phyloP scores from a whole-genome alignment of 495 filamentous ascomycete genomes.

The Emericellopsis terricola region DNA sequence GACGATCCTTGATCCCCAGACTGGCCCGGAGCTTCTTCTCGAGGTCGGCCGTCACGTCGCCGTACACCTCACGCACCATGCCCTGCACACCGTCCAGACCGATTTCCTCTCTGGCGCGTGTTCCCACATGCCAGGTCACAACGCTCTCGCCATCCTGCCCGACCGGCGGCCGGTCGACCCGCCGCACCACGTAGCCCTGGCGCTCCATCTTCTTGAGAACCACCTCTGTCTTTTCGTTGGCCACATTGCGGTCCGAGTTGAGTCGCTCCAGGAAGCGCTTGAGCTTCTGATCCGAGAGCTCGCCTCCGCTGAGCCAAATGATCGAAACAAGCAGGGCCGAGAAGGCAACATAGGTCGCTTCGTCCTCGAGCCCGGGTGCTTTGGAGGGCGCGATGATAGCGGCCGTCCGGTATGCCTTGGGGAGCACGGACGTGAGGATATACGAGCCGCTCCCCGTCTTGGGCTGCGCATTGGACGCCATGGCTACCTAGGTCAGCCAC shows the following conservation, averaged over 20 bases:
- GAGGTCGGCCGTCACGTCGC: conserved; percentile 27
- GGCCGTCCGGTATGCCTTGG: conserved; percentile 40
- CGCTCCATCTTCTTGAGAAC: conserved; percentile 55
- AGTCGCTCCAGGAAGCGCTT: conserved; percentile 54
- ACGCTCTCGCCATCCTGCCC: conserved; percentile 46
- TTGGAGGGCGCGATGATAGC: conserved; percentile 50
- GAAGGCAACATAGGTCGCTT: conserved; percentile 62
- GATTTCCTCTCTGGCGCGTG: conserved; percentile 75
- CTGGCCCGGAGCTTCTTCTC: conserved; percentile 33
- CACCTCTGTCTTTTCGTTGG: conserved; percentile 51
- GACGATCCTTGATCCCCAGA: conserved; percentile 27
- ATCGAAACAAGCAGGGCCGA: conserved; percentile 65
- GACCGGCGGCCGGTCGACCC: conserved; percentile 35
- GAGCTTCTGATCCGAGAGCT: conserved; percentile 54
- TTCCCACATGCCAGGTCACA: conserved; percentile 62
- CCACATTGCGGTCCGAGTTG: conserved; percentile 56
- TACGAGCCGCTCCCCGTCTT: conserved; percentile 46
- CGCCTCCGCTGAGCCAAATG: conserved; percentile 49
- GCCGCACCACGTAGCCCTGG: conserved; percentile 66
- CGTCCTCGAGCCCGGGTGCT: conserved; percentile 40
- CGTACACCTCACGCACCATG: conserved; percentile 45
- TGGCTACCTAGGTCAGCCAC: background rate
- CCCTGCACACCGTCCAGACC: conserved; percentile 50
- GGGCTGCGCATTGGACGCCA: conserved; percentile 12
- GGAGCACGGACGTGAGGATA: conserved; percentile 54